Percentiles rank a stretch among this genome's conserved stretches.
These are phyloP conservation scores for Debaryomyces castellii DNA, from an alignment of 805 yeast genomes.

Conservation along the genomic window DNA sequence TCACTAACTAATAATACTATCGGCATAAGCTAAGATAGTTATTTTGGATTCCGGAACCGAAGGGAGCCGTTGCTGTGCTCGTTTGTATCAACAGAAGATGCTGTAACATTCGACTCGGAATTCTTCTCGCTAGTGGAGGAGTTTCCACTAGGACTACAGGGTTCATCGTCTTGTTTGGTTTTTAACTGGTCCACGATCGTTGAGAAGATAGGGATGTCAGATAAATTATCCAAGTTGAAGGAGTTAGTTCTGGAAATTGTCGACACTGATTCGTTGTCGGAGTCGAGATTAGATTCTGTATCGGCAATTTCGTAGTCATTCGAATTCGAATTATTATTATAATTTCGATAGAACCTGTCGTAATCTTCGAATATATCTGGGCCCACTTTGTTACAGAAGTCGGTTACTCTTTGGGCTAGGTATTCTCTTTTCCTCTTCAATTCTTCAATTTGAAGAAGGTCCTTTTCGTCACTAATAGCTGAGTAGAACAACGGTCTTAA, in stretches of 20 bases:
- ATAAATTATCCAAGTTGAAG: conserved; percentile 17
- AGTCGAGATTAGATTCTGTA: background rate
- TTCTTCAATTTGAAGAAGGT: conserved; percentile 29
- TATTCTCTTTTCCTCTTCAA: conserved; percentile 26
- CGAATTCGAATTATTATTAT: conserved; percentile 9
- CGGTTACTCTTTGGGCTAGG: conserved; percentile 28
- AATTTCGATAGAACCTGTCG: conserved; percentile 28
- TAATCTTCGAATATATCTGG: conserved; percentile 40
- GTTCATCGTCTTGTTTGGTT: background rate
- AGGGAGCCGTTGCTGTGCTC: background rate
- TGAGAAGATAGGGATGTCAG: conserved; percentile 30
- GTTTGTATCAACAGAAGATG: background rate
- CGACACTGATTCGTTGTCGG: background rate
- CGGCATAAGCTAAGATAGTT: too few relatives aligned
- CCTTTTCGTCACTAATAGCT: conserved; percentile 26
- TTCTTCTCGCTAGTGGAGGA: too few relatives aligned
- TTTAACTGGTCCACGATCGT: background rate
- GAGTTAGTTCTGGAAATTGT: background rate
- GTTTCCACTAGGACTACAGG: background rate
- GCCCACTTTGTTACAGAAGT: conserved; percentile 37
- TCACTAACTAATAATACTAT: too few relatives aligned
- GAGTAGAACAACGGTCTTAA: conserved; percentile 37
- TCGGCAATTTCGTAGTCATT: conserved; percentile 1
- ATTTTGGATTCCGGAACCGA: background rate
- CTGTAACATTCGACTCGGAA: background rate